phyloP scores from a whole-genome alignment of 164 flowering plant genomes.

The Macadamia tetraphylla region DNA sequence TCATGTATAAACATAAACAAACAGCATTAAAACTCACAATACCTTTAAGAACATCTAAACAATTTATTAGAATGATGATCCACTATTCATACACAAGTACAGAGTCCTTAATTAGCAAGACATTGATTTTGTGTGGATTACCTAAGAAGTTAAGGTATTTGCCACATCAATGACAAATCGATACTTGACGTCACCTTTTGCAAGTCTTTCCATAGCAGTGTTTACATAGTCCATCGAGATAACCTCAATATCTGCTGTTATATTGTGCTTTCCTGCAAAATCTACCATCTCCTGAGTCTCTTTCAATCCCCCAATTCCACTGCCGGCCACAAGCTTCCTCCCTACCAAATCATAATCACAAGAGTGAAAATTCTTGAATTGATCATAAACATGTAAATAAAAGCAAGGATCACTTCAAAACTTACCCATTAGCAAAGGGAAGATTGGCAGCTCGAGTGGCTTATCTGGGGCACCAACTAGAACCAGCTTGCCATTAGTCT shows the following conservation, averaged over 20 bases:
- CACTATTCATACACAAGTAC: no score
- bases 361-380: no score
- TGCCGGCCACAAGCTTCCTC: constrained; percentile 38
- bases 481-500: constrained; percentile 41
- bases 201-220: constrained; percentile 50
- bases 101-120: no score
- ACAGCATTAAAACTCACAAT: no score
- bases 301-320: constrained; percentile 40
- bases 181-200: constrained; percentile 42
- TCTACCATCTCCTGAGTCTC: constrained; percentile 64
- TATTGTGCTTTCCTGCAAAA: constrained; percentile 43
- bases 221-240: constrained; percentile 45
- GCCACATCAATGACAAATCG: constrained; percentile 52
- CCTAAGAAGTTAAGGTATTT: constrained; percentile 20
- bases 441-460: constrained; percentile 41
- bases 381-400: no score
- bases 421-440: constrained; percentile 41
- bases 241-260: constrained; percentile 47
- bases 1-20: no score
- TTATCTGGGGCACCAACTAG: constrained; percentile 40
- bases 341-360: constrained; percentile 11
- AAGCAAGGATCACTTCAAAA: no score
- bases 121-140: not conserved
- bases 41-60: no score
- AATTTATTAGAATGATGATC: no score